Percentiles rank a stretch among this genome's conserved stretches.
These are phyloP conservation scores for Penicillium griseofulvum DNA, from an alignment of 2,329 filamentous ascomycete species.

Conservation along the genomic window DNA sequence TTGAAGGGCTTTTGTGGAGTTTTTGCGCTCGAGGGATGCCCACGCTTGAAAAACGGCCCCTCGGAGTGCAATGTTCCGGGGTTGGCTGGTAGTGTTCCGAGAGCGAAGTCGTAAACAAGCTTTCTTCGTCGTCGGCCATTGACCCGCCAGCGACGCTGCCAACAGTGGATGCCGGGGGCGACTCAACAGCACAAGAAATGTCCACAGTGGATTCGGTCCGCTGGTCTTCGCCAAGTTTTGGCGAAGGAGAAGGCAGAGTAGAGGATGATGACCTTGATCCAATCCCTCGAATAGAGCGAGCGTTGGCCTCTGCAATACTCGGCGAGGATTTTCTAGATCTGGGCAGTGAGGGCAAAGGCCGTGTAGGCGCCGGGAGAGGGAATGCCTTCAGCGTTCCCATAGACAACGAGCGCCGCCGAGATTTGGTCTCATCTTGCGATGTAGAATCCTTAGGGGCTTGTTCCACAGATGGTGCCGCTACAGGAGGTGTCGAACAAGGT, in stretches of 20 bases:
- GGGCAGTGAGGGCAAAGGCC: conserved; percentile 36
- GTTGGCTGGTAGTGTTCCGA: conserved; percentile 16
- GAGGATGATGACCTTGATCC: conserved; percentile 1
- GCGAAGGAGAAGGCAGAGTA: conserved; percentile 1
- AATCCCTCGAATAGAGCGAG: conserved; percentile 4
- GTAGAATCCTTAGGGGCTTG: background rate
- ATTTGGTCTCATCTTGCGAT: conserved; percentile 6
- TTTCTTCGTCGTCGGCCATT: conserved; percentile 9
- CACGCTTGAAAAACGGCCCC: conserved; percentile 16
- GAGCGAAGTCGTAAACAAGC: conserved; percentile 2
- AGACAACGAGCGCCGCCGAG: conserved; percentile 25
- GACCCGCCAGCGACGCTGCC: conserved; percentile 8
- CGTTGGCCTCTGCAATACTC: conserved; percentile 8
- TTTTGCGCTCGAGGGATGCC: conserved; percentile 16
- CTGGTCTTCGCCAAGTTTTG: conserved; percentile 9
- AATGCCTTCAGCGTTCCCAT: conserved; percentile 31
- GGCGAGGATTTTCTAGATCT: conserved; percentile 11
- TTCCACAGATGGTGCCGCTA: background rate
- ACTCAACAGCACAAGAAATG: conserved; percentile 1
- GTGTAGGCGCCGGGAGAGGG: conserved; percentile 36
- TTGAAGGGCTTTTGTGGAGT: conserved; percentile 10
- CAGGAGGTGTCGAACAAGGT: background rate
- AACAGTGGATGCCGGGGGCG: conserved; percentile 10
- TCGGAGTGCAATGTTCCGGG: conserved; percentile 11
- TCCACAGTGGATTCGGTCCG: background rate